Conservation (phyloP, 2,329 filamentous ascomycete genomes). For the Talaromyces islandicus region DNA sequence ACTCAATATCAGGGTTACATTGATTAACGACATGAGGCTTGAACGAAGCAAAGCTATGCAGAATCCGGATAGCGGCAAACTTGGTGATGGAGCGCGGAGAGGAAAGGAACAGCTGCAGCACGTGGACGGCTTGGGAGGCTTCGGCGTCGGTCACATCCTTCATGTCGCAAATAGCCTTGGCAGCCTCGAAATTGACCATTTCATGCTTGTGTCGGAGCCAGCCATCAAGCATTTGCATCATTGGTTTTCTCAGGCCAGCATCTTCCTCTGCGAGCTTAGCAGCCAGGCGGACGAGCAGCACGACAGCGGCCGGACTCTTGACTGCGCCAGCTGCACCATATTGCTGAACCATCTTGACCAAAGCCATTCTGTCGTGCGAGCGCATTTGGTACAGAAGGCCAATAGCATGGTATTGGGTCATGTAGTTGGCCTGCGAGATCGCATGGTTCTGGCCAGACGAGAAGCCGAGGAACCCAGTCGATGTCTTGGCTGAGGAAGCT, state of each 20-base stretch:
- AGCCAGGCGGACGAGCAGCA: conserved; percentile 87
- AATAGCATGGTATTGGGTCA: conserved; percentile 98
- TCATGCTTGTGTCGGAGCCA: conserved; percentile 98
- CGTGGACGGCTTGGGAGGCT: conserved; percentile 85
- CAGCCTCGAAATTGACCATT: conserved; percentile 99
- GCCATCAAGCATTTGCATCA: conserved; percentile 94
- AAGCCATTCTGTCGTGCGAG: conserved; percentile 91
- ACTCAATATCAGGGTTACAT: conserved; percentile 96
- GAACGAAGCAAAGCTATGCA: conserved; percentile 94
- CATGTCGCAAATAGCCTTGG: conserved; percentile 95
- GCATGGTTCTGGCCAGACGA: conserved; percentile 66
- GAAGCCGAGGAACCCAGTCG: conserved; percentile 86
- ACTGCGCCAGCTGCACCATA: conserved; percentile 86
- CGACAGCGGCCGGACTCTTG: conserved; percentile 87
- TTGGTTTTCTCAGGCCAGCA: conserved; percentile 77
- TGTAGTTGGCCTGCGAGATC: conserved; percentile 78
- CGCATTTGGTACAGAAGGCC: conserved; percentile 97
- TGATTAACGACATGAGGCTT: conserved; percentile 87
- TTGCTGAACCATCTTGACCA: conserved; percentile 99
- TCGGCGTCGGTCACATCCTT: conserved; percentile 88
- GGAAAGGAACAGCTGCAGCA: conserved; percentile 92
- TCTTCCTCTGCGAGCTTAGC: conserved; percentile 95
- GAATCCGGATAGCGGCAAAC: conserved; percentile 91
- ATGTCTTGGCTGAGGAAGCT: conserved; percentile 81
- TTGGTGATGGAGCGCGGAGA: conserved; percentile 94